Conservation (phyloP, 2,329 filamentous ascomycete species). For the Amauroascus niger region DNA sequence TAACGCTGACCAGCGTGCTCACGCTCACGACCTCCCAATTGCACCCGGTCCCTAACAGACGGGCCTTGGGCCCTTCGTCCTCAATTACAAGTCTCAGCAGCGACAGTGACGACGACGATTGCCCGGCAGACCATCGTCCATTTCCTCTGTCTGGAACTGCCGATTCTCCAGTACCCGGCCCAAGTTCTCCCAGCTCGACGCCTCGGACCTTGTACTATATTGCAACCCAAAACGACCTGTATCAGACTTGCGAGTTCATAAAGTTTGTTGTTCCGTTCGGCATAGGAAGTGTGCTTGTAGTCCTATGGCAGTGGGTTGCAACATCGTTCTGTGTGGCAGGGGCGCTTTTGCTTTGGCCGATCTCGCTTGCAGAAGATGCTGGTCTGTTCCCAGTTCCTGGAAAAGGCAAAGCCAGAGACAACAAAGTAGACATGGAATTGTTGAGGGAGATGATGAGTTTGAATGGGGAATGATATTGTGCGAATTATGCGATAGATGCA, state of each 20-base stretch:
- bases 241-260: slow-evolving; percentile 65
- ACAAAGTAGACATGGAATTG: background rate
- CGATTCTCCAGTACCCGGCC: background rate
- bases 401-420: background rate
- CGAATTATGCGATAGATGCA: too few species aligned
- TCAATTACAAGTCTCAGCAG: slow-evolving; percentile 28
- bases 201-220: slow-evolving; percentile 55
- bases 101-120: slow-evolving; percentile 21
- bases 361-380: slow-evolving; percentile 43
- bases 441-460: background rate
- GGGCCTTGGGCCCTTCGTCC: background rate
- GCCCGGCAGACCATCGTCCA: too few species aligned
- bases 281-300: slow-evolving; percentile 47
- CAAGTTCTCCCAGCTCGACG: background rate
- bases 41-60: background rate
- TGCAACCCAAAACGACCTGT: slow-evolving; percentile 66
- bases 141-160: background rate
- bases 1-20: slow-evolving; percentile 59
- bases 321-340: slow-evolving; percentile 57
- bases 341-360: slow-evolving; percentile 42
- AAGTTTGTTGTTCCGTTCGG: slow-evolving; percentile 59
- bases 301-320: slow-evolving; percentile 55
- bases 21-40: slow-evolving; percentile 45
- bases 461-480: too few species aligned
- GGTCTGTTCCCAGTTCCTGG: background rate